Evolutionary conservation across 2,329 filamentous ascomycete species (phyloP).

Genomic region (Septoria linicola): DNA sequence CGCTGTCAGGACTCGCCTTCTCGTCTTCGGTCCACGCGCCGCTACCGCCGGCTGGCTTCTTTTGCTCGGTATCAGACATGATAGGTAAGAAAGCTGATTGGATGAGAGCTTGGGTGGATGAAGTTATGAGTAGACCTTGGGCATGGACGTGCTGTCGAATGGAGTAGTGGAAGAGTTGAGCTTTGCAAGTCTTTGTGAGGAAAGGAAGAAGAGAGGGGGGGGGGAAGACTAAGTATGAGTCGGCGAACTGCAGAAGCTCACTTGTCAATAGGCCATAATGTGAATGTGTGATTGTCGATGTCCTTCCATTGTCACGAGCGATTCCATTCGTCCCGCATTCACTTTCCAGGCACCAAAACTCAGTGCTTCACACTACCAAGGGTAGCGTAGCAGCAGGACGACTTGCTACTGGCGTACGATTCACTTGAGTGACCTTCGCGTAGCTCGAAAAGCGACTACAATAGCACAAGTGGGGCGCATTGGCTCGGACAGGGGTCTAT

Average conservation of each 20-base stretch:
- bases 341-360: background rate
- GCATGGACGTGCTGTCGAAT: slow-evolving; percentile 7
- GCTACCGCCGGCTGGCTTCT: slow-evolving; percentile 9
- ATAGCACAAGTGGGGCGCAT: no score
- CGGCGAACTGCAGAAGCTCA: slow-evolving; percentile 1
- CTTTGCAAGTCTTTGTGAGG: slow-evolving; percentile 1
- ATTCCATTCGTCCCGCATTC: background rate
- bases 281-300: slow-evolving; percentile 3
- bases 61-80: slow-evolving; percentile 26
- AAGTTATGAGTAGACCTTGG: background rate
- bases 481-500: no score
- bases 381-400: background rate
- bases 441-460: no score
- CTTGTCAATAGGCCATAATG: slow-evolving; percentile 6
- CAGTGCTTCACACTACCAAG: background rate
- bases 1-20: slow-evolving; percentile 26
- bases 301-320: slow-evolving; percentile 2
- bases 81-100: slow-evolving; percentile 11
- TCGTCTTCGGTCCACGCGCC: slow-evolving; percentile 38
- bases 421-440: background rate
- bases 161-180: background rate
- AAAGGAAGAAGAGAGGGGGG: slow-evolving; percentile 12
- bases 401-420: no score
- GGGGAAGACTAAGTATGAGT: background rate
- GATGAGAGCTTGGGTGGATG: slow-evolving; percentile 7